Evolutionary conservation across 2,329 filamentous ascomycete species (phyloP).

Genomic region (Talaromyces sp.): DNA sequence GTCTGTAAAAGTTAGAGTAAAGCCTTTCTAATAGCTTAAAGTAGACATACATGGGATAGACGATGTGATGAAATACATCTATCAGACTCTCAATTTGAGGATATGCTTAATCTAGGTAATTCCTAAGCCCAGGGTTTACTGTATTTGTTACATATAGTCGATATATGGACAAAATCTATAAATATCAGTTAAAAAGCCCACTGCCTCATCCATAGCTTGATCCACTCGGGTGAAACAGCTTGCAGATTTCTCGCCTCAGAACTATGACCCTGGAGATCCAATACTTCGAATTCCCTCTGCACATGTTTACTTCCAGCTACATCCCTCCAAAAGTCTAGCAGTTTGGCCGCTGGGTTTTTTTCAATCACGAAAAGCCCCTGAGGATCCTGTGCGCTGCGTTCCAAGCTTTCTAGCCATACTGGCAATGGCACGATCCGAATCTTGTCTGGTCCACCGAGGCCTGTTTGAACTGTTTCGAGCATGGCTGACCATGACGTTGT

Average conservation of each 20-base stretch:
- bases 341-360: conserved; percentile 8
- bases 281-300: neutral
- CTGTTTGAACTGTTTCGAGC: conserved; percentile 6
- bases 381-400: conserved; percentile 5
- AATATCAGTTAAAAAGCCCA: conserved; percentile 3
- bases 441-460: conserved; percentile 5
- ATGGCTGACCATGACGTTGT: conserved; percentile 1
- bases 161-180: neutral
- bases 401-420: conserved; percentile 7
- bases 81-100: no score
- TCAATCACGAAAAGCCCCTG: conserved; percentile 3
- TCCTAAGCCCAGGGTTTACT: no score
- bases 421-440: conserved; percentile 2
- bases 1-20: no score
- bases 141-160: no score
- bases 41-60: no score
- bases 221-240: conserved; percentile 8
- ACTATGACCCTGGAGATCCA: conserved; percentile 8
- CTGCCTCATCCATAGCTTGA: conserved; percentile 11
- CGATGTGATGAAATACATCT: no score
- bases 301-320: neutral
- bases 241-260: conserved; percentile 5
- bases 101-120: no score
- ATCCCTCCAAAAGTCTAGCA: conserved; percentile 7
- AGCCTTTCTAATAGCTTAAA: no score